Base-by-base conservation (phyloP, 2,329 filamentous ascomycete species). In the Trichoderma lentiforme region DNA sequence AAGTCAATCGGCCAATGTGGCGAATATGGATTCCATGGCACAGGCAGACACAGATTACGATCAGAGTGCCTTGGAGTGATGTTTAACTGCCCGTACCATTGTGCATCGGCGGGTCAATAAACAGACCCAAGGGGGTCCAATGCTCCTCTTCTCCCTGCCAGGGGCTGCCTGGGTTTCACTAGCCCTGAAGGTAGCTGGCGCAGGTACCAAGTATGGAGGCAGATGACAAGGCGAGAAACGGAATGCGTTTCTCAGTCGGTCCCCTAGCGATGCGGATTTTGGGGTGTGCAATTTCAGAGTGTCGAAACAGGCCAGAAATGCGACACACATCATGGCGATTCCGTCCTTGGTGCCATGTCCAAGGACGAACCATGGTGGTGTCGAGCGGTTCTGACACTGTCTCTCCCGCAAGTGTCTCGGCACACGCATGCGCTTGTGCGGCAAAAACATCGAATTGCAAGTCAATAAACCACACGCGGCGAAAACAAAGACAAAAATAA, bases 181-280 rank as follows among this genome's bases (percentile, higher is more conserved):
- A 57, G 34, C 43, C 68, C 34, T 57, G 60, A 43, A 47, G 39
- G 71, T 26, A 62, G 53, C 71, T 57, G 64, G 71, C 60, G 65
- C 71, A 69, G 71, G 71, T 70, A 70, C 66, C 24, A 67, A 64
- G 26, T 51, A 64, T 60, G 62, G 51, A 56, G 63, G 70, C 63
- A 66, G 53, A 62, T 62, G 56, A 67, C 70, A 43, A 71, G 61
- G 51, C 60, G 58, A 70, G 65, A 61, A 63, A 66, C 66, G 71
- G 71, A 72, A 72, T 72, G 71, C 71, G 67, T 72, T 66, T 66
- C 67, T 62, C 62, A 26, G 14, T n/a, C 30, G 14, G 30, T 63
- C 66, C 65, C 71, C 60, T 65, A 28, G 51, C 58, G 60, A 70
- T 63, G 53, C 28, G 57, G 28, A 60, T 60, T 32, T 34, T 60